A percentile compares a stretch with the other conserved stretches of the same genome.
phyloP scores from a whole-genome alignment of 495 filamentous ascomycete species.

The Daldinia vernicosa region DNA sequence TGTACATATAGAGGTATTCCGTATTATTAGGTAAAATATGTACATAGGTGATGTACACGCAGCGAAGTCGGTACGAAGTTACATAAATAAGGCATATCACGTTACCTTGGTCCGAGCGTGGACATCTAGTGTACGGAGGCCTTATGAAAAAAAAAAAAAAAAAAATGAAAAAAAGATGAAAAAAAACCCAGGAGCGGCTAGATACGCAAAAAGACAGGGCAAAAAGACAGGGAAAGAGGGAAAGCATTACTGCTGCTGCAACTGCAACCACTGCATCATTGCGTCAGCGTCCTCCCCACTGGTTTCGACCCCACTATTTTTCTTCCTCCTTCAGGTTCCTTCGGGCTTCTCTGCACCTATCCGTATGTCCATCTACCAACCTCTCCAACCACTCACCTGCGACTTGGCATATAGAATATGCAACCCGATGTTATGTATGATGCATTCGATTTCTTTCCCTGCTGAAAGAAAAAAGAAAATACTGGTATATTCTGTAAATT shows the following conservation, averaged over 20 bases:
- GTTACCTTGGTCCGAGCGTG: conserved; percentile 25
- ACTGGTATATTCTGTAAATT: conserved; percentile 13
- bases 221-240: conserved; percentile 3
- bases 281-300: conserved; percentile 41
- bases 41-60: background rate
- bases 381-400: conserved; percentile 24
- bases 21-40: conserved; percentile 14
- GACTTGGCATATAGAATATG: conserved; percentile 33
- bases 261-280: conserved; percentile 32
- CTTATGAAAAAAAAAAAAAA: conserved; percentile 27
- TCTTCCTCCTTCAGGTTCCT: conserved; percentile 14
- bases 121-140: conserved; percentile 26
- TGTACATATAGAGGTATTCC: background rate
- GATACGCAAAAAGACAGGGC: conserved; percentile 1
- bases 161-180: too few relatives aligned
- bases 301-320: conserved; percentile 42
- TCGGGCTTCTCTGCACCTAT: conserved; percentile 33
- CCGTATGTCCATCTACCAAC: conserved; percentile 29
- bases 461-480: conserved; percentile 1
- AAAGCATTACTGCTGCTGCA: conserved; percentile 1
- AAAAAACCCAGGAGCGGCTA: conserved; percentile 12
- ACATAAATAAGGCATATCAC: conserved; percentile 4
- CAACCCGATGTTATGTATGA: conserved; percentile 26
- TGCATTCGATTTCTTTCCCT: conserved; percentile 36
- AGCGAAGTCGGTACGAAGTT: conserved; percentile 26